phyloP scores from a whole-genome alignment of 352 stramenopile genomes.

The Phytophthora tentaculata region DNA sequence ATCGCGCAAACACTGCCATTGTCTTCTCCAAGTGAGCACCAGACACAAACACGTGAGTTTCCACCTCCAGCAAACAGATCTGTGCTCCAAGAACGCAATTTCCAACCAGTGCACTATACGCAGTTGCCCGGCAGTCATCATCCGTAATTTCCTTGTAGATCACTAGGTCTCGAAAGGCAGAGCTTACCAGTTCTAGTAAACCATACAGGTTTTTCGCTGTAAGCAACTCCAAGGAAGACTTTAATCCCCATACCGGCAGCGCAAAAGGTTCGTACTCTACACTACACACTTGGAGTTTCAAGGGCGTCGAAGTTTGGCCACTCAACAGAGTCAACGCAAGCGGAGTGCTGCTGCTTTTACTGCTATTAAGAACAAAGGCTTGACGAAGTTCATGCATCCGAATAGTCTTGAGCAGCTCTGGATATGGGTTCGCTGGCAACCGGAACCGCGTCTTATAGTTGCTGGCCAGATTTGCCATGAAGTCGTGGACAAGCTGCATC shows the following conservation, averaged over 20 bases:
- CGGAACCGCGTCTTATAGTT: constrained; percentile 33
- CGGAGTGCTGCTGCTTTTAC: constrained; percentile 1
- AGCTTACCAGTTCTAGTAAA: constrained; percentile 19
- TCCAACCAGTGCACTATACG: constrained; percentile 37
- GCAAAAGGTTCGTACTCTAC: constrained; percentile 31
- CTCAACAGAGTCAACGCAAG: constrained; percentile 17
- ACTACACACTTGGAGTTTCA: constrained; percentile 23
- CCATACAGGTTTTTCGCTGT: constrained; percentile 21
- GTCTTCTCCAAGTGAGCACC: constrained; percentile 47
- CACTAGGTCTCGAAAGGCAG: constrained; percentile 13
- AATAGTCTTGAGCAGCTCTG: constrained; percentile 35
- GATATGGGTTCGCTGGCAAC: constrained; percentile 51
- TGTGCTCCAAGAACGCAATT: constrained; percentile 19
- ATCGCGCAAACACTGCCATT: constrained; percentile 59
- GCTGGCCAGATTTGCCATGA: constrained; percentile 33
- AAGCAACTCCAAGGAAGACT: constrained; percentile 24
- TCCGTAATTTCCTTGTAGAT: constrained; percentile 29
- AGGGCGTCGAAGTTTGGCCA: constrained; percentile 16
- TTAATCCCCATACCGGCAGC: constrained; percentile 37
- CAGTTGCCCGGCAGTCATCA: constrained; percentile 31
- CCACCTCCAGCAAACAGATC: constrained; percentile 29
- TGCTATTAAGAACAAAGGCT: constrained; percentile 17
- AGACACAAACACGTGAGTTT: constrained; percentile 47
- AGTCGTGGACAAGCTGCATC: constrained; percentile 43
- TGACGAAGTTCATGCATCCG: constrained; percentile 44